A percentile compares a stretch with the other conserved stretches of the same genome.
These are phyloP conservation scores for Suillus weaverae DNA, from an alignment of 768 basidiomycete species.

Conservation along the genomic window DNA sequence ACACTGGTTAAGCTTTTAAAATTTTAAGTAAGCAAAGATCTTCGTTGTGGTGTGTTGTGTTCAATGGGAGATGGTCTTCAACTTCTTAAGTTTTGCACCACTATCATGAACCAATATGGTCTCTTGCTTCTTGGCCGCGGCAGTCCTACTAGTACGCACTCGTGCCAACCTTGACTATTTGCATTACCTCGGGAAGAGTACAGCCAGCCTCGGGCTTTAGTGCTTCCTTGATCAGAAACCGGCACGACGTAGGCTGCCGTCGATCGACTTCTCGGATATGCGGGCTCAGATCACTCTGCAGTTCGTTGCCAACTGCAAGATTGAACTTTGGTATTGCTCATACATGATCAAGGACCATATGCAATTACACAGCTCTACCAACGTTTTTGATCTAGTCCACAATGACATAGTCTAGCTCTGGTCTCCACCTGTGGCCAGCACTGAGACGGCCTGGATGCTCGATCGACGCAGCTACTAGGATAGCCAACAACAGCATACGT, in stretches of 20 bases:
- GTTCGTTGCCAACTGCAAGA: neutral
- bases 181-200: neutral
- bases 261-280: neutral
- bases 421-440: neutral
- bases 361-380: neutral
- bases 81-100: neutral
- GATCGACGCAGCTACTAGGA: neutral
- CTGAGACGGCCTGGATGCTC: neutral
- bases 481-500: neutral
- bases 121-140: neutral
- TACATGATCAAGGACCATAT: neutral
- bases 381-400: neutral
- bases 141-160: too few relatives aligned
- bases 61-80: neutral
- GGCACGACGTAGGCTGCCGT: neutral
- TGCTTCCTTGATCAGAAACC: constrained; percentile 1
- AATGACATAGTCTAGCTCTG: neutral
- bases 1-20: neutral
- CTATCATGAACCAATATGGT: neutral
- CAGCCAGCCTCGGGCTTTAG: neutral
- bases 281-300: neutral
- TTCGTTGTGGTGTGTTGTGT: neutral
- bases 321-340: neutral
- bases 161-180: neutral
- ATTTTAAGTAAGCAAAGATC: neutral